Conservation (phyloP, 257 asterid genomes). For the Scutellaria barbata region DNA sequence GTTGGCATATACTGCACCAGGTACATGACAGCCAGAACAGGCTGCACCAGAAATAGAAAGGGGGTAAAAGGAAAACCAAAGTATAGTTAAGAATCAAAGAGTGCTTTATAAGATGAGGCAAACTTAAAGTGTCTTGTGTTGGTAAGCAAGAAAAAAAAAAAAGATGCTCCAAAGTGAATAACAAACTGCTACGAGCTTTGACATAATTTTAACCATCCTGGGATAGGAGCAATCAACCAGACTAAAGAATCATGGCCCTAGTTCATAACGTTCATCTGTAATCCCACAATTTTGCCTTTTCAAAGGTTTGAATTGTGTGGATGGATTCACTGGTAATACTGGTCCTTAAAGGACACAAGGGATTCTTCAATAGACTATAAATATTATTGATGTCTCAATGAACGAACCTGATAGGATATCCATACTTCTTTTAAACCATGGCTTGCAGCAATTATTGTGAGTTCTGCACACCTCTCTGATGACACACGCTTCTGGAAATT, state of each 20-base stretch:
- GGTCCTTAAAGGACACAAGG: background rate
- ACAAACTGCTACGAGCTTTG: background rate
- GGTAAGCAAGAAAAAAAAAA: constrained; percentile 13
- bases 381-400: constrained; percentile 23
- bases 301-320: background rate
- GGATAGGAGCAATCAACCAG: background rate
- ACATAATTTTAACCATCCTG: background rate
- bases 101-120: background rate
- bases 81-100: constrained; percentile 17
- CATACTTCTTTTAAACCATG: constrained; percentile 97
- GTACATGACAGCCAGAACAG: constrained; percentile 94
- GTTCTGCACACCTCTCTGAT: constrained; percentile 95
- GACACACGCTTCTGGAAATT: constrained; percentile 75
- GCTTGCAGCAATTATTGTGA: constrained; percentile 90
- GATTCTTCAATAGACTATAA: background rate
- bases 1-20: constrained; percentile 86
- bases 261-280: background rate
- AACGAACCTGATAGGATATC: constrained; percentile 89
- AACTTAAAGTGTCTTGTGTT: background rate
- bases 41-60: constrained; percentile 56
- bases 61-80: constrained; percentile 3
- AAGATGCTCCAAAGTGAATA: constrained; percentile 19
- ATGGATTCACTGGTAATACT: constrained; percentile 4
- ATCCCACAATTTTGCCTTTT: background rate
- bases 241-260: constrained; percentile 16